Base-by-base conservation (phyloP, 768 basidiomycete species). In the Boletus sensibilis region DNA sequence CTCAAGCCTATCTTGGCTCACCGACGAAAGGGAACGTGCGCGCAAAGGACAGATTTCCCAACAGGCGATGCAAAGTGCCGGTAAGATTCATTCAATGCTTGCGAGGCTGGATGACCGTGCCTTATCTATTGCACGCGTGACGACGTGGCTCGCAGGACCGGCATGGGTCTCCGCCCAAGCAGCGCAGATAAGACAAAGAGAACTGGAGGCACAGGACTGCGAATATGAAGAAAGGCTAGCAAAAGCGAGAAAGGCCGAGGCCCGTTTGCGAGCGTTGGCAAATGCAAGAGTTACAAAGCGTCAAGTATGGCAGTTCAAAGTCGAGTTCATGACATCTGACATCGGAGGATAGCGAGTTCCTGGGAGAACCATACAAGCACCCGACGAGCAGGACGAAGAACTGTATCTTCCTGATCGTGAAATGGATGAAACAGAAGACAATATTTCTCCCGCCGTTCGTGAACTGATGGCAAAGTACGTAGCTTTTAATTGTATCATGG, bases 151-250 rank as follows among this genome's bases (percentile, higher is more conserved):
- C 35, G 33, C 56, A 85, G 88, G 74, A 31, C 86, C 84, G 7
- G 82, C 84, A 48, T 95, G 92, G 92, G 87, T 95, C 0, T 66
- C 85, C 14, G 77, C 84, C 23, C 90, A 93, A 62, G 85, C 89
- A 14, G 68, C 85, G 48, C 85, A 84, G 52, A 80, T 86, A 23
- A 75, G 79, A n/a, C 75, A 80, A 51, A 75, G 82, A 11, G 85
- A 87, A 54, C 74, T 93, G 43, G 91, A 92, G 60, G 79, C 76
- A 0, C 82, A 84, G 41, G 88, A 91, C 43, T 65, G 69, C 34
- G 88, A 85, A 47, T 84, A 87, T 56, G 83, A 85, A 56, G 79
- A 81, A 53, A 78, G 80, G 48, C 75, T 93, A 3, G 73, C 73
- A 3, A 68, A 76, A 40, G 90, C 88, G 16, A 74, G 86, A 57